Conservation (phyloP, 352 stramenopile genomes). For the Phytophthora pisi region DNA sequence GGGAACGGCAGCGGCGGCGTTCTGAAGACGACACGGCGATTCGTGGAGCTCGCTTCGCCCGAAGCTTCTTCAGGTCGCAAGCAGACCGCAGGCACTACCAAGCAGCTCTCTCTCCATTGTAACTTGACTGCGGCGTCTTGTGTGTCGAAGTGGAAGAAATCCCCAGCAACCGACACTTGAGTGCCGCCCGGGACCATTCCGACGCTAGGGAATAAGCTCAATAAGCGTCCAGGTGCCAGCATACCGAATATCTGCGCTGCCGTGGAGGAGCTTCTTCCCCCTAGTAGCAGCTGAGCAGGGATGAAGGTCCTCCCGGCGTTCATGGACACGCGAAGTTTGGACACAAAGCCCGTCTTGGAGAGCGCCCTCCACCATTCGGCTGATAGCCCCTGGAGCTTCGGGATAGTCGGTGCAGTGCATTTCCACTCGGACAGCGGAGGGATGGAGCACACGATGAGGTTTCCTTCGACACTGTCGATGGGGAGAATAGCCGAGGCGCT, state of each 20-base stretch:
- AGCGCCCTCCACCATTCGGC: conserved; percentile 47
- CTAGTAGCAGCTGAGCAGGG: conserved; percentile 18
- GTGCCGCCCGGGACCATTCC: conserved; percentile 53
- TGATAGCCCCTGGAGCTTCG: conserved; percentile 12
- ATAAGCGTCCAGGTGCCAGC: conserved; percentile 34
- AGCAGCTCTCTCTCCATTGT: conserved; percentile 46
- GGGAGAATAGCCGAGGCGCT: conserved; percentile 27
- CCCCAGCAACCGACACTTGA: conserved; percentile 47
- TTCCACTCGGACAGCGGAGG: conserved; percentile 52
- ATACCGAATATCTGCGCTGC: conserved; percentile 37
- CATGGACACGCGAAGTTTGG: conserved; percentile 55
- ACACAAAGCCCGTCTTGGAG: conserved; percentile 36
- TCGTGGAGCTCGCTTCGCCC: conserved; percentile 12
- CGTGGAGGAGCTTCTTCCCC: conserved; percentile 9
- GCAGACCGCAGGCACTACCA: conserved; percentile 42
- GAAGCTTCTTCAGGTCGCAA: conserved; percentile 12
- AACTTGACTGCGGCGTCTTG: conserved; percentile 55
- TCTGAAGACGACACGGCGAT: conserved; percentile 51
- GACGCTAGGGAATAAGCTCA: conserved; percentile 43
- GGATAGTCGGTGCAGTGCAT: conserved; percentile 6
- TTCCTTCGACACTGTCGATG: conserved; percentile 29
- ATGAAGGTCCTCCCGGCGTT: conserved; percentile 48
- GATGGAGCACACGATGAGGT: conserved; percentile 44
- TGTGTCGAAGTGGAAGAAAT: conserved; percentile 69
- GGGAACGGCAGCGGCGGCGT: conserved; percentile 49